Evolutionary conservation across 2,329 filamentous ascomycete species (phyloP).

Genomic region (Fonsecaea pedrosoi): DNA sequence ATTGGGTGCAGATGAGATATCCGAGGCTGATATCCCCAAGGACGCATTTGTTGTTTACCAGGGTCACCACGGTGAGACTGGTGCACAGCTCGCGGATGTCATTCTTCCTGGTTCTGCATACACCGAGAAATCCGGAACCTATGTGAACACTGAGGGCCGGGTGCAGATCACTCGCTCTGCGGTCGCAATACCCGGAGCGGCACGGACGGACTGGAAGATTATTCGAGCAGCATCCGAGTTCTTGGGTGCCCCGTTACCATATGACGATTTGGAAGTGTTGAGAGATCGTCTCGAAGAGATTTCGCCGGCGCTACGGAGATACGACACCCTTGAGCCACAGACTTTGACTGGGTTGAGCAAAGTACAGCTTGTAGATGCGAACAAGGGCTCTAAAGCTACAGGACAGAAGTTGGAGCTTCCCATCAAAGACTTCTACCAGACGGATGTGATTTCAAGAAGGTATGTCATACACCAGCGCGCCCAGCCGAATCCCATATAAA

Average conservation of each 20-base stretch:
- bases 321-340: slow-evolving; percentile 87
- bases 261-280: slow-evolving; percentile 88
- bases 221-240: slow-evolving; percentile 92
- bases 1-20: slow-evolving; percentile 90
- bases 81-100: slow-evolving; percentile 90
- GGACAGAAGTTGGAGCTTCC: slow-evolving; percentile 79
- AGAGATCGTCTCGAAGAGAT: slow-evolving; percentile 95
- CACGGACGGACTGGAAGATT: slow-evolving; percentile 98
- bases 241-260: slow-evolving; percentile 82
- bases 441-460: slow-evolving; percentile 95
- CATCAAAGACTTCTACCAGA: slow-evolving; percentile 98
- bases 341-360: slow-evolving; percentile 79
- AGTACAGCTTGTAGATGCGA: slow-evolving; percentile 93
- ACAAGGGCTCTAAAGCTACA: slow-evolving; percentile 80
- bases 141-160: slow-evolving; percentile 96
- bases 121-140: slow-evolving; percentile 95
- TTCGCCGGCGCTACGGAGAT: slow-evolving; percentile 84
- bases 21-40: slow-evolving; percentile 85
- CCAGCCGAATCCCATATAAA: slow-evolving; percentile 19
- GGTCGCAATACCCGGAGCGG: slow-evolving; percentile 84
- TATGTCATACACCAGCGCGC: slow-evolving; percentile 54
- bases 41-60: slow-evolving; percentile 97
- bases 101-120: slow-evolving; percentile 94
- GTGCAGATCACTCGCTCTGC: slow-evolving; percentile 93
- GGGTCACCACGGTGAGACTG: slow-evolving; percentile 94